Conservation (phyloP, 805 yeast species). For the Candida taoyuanica region DNA sequence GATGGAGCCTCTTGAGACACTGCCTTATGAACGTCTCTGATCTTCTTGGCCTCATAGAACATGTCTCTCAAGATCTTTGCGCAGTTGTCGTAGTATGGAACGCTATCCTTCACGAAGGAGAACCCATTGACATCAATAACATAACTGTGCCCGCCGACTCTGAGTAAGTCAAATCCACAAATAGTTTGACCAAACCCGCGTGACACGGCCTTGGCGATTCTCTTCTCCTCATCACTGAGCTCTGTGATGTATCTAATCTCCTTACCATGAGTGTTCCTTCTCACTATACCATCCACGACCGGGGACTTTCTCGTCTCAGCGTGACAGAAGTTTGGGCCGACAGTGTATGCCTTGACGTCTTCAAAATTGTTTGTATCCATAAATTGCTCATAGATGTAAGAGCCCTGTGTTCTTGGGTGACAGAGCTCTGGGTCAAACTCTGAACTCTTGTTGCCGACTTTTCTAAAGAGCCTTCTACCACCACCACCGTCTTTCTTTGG, state of each 20-base stretch:
- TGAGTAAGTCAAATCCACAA: conserved; percentile 91
- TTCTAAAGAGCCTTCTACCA: conserved; percentile 88
- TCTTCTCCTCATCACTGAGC: conserved; percentile 65
- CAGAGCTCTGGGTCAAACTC: conserved; percentile 84
- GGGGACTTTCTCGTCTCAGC: conserved; percentile 99
- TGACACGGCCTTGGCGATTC: conserved; percentile 76
- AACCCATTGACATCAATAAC: conserved; percentile 98
- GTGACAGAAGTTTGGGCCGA: conserved; percentile 86
- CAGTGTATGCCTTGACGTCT: conserved; percentile 98
- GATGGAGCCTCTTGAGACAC: conserved; percentile 31
- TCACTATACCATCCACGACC: conserved; percentile 97
- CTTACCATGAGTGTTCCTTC: conserved; percentile 96
- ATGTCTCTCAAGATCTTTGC: conserved; percentile 71
- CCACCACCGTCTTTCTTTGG: conserved; percentile 92
- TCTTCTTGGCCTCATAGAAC: conserved; percentile 59
- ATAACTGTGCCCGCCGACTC: conserved; percentile 83
- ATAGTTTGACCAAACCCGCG: conserved; percentile 83
- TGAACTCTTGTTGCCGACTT: conserved; percentile 94
- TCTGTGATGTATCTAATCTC: conserved; percentile 89
- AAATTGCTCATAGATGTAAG: conserved; percentile 87
- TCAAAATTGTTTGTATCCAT: conserved; percentile 98
- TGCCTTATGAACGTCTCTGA: conserved; percentile 37
- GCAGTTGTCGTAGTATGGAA: conserved; percentile 78
- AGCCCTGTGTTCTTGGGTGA: conserved; percentile 81
- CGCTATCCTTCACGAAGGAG: conserved; percentile 92